Base-by-base conservation (phyloP, 139 green algal species). In the Micractinium conductrix region DNA sequence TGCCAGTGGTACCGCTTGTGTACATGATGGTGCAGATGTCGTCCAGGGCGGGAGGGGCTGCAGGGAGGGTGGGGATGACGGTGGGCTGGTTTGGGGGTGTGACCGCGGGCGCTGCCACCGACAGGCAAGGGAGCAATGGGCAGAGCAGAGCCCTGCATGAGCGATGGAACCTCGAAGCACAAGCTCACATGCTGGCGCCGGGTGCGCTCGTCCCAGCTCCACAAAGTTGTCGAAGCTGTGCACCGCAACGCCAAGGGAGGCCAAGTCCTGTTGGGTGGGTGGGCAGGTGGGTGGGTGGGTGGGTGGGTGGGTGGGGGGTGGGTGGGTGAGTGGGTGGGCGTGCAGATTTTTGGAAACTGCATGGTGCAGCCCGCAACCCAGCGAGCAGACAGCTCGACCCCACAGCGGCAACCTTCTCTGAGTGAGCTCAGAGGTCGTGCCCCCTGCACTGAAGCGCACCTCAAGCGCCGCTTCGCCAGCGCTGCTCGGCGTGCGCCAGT, bases 21-120 rank as follows among this genome's bases (percentile, higher is more conserved):
- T 98, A 98, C 95, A 98, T 98, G 91, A 98, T 98, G 80, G 93
- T 97, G 80, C 89, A 94, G 50, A 95, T 83, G 88, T 97, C 93
- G 26, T 95, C 81, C 0, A 89, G 58, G 40, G 80, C 88, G 33
- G 95, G 94, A 9, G 95, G 91, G 40, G 93, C 86, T 83, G 78
- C 60, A 50, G 35, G 53, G 53, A 62, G 53, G 53, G 53, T 30
- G 53, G 53, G 53, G 10, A 21, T 19, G 53, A 62, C 19, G 53
- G 53, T 30, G 7, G 19, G 24, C 48, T 58, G 48, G 12, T 58
- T 58, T n/a, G n/a, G n/a, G n/a, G n/a, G n/a, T n/a, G n/a, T n/a
- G n/a, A n/a, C n/a, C n/a, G n/a, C n/a, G n/a, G n/a, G n/a, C n/a
- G n/a, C n/a, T n/a, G n/a, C n/a, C n/a, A n/a, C n/a, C n/a, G n/a